Percentiles rank a stretch among this genome's conserved stretches.
Conservation (phyloP, 2,329 filamentous ascomycete species). For the Penicillium freii region DNA sequence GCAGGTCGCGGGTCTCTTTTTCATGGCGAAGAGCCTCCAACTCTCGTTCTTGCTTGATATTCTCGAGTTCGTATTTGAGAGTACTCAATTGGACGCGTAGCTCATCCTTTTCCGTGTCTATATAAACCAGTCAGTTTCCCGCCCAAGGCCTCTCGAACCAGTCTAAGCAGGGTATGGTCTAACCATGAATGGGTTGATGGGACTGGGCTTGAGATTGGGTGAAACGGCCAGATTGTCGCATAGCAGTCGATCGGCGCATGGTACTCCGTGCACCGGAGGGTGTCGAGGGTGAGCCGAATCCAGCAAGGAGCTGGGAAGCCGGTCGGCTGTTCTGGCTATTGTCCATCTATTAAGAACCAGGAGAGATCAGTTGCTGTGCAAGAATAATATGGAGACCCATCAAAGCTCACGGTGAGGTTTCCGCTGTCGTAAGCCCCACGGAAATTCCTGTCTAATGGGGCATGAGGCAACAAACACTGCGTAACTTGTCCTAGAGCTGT, state of each 20-base stretch:
- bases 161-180: slow-evolving; percentile 12
- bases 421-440: background rate
- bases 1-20: slow-evolving; percentile 77
- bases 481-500: slow-evolving; percentile 1
- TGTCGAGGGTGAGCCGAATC: slow-evolving; percentile 47
- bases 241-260: slow-evolving; percentile 39
- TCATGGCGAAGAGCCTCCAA: slow-evolving; percentile 74
- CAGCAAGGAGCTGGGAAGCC: slow-evolving; percentile 60
- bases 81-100: slow-evolving; percentile 87
- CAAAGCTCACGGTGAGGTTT: background rate
- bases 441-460: background rate
- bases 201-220: slow-evolving; percentile 36
- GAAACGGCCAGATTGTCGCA: slow-evolving; percentile 40
- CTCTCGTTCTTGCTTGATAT: slow-evolving; percentile 82
- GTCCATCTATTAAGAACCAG: slow-evolving; percentile 29
- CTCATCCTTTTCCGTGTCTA: slow-evolving; percentile 63
- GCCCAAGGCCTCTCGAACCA: background rate
- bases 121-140: slow-evolving; percentile 8
- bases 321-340: slow-evolving; percentile 51
- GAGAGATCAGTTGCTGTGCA: background rate
- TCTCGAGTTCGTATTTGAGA: slow-evolving; percentile 82
- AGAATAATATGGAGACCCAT: background rate
- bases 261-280: slow-evolving; percentile 33
- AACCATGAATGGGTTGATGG: slow-evolving; percentile 40
- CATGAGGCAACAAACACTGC: slow-evolving; percentile 1